phyloP scores from a whole-genome alignment of 345 rosid genomes.

The Eucalyptus shirleyi region DNA sequence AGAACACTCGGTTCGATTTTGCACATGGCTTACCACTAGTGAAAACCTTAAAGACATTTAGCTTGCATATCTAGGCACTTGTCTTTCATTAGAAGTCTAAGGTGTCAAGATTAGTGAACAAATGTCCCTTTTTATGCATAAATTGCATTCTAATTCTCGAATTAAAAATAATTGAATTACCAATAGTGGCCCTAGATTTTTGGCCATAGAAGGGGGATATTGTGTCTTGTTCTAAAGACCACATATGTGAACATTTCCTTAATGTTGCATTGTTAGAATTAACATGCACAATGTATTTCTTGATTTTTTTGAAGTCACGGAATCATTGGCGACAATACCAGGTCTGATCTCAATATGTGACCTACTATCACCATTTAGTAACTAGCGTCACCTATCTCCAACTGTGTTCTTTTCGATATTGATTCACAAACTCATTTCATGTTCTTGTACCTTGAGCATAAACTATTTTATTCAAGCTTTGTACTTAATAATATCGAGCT shows the following conservation, averaged over 20 bases:
- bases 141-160: too few relatives aligned
- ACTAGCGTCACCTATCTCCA: background rate
- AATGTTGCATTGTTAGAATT: background rate
- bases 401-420: too few relatives aligned
- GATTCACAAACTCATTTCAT: background rate
- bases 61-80: background rate
- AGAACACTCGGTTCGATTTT: background rate
- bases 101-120: too few relatives aligned
- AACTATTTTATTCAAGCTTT: background rate
- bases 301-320: background rate
- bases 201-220: background rate
- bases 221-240: background rate
- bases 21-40: background rate
- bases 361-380: background rate
- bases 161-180: too few relatives aligned
- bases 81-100: too few relatives aligned
- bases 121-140: too few relatives aligned
- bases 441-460: background rate
- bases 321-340: background rate
- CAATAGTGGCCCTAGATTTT: background rate
- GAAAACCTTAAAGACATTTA: background rate
- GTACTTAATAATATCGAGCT: background rate
- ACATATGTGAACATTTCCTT: background rate
- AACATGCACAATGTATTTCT: background rate
- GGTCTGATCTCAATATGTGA: background rate